phyloP scores from a whole-genome alignment of 73 alveolate genomes.

The Paramecium tetraurelia region DNA sequence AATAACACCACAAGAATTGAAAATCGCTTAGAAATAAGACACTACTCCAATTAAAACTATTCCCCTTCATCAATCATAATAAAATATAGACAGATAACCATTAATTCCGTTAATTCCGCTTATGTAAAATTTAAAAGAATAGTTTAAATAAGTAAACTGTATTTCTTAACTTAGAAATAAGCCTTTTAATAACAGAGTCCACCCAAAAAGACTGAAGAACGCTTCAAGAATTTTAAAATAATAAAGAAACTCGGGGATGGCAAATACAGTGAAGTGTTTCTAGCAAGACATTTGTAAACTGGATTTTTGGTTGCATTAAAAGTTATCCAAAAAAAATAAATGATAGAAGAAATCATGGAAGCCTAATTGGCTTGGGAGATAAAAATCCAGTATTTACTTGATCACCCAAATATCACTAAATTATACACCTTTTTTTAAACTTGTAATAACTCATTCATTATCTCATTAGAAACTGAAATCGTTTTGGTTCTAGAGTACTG shows the following conservation, averaged over 20 bases:
- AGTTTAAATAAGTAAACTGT: not conserved
- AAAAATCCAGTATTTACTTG: not conserved
- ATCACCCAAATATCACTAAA: slow-evolving; percentile 6
- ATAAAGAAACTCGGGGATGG: not conserved
- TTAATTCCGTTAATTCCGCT: not conserved
- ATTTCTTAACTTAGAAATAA: not conserved
- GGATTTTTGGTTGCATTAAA: not conserved
- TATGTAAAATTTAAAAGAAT: not conserved
- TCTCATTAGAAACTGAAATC: not conserved
- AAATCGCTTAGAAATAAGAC: not conserved
- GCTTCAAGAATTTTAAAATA: not conserved
- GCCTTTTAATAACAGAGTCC: not conserved
- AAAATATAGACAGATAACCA: not conserved
- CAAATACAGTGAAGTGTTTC: not conserved
- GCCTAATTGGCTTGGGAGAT: not conserved
- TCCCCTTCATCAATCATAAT: not conserved
- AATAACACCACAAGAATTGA: not conserved
- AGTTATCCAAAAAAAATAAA: not conserved
- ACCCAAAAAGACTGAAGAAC: not conserved
- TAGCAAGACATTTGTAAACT: not conserved
- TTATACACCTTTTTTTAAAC: not conserved
- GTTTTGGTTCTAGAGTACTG: not conserved
- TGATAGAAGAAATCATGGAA: not conserved
- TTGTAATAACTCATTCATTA: not conserved
- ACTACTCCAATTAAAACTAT: not conserved